Base-by-base conservation (phyloP, 2,329 filamentous ascomycete genomes). In the Aspergillus bombycis region DNA sequence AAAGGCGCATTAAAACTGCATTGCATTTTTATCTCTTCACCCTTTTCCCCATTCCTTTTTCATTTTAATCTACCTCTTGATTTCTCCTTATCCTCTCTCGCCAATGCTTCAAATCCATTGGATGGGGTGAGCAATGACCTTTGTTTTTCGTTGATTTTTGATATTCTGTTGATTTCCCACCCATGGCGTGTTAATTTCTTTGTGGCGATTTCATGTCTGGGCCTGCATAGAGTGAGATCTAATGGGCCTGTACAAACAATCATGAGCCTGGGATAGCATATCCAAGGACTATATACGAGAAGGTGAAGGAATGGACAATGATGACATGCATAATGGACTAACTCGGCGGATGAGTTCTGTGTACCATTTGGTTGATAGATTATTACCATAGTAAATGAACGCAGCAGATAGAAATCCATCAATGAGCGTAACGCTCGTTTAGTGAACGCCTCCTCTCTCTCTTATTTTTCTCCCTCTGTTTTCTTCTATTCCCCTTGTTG, bases 1-100 rank as follows among this genome's bases (percentile, higher is more conserved):
- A 68, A 70, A 61, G 68, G 68, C 67, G 68, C 64, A 69, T 65
- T 66, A 69, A 70, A 70, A 52, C 63, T 55, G 62, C 56, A 65
- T 66, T 60, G 48, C 61, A 57, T 62, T 45, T 52, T 63, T 43
- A 23, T 53, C 60, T 48, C 34, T 52, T 53, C 48, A 41, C 41
- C 36, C 52, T 63, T 46, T 38, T 48, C 58, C 48, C 28, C 48
- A 52, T 32, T 6, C 36, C 52, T 30, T 62, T 52, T 62, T 52
- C 34, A 65, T 58, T 59, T 58, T 61, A 62, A 65, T 65, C 28
- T 21, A 56, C 55, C 21, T 26, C 57, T 63, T 62, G 58, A 36
- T 45, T 52, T 66, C 61, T 36, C 55, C 64, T 57, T 41, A 58
- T 38, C 19, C 52, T 38, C 32, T 55, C 52, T 55, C 23, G 32